Evolutionary conservation across 805 yeast species (phyloP).

Genomic region (Helenozyma baotianmanensis): DNA sequence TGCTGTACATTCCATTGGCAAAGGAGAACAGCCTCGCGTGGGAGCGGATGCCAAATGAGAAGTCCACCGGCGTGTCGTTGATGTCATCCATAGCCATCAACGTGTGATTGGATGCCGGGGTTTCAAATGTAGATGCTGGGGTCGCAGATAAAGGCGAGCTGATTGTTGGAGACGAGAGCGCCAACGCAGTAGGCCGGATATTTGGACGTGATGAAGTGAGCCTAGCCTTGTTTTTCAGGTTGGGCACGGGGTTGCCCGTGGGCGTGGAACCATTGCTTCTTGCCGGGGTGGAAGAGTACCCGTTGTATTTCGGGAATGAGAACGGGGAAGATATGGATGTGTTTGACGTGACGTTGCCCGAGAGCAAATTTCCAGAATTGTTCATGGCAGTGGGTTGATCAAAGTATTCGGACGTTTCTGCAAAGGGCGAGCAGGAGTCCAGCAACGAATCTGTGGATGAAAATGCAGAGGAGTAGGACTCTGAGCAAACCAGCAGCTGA

Average conservation of each 20-base stretch:
- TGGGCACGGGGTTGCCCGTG: neutral
- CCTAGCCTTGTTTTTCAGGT: slow-evolving; percentile 1
- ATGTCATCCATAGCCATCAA: slow-evolving; percentile 31
- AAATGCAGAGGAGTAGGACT: slow-evolving; percentile 18
- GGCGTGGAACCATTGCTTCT: too few relatives aligned
- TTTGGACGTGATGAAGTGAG: slow-evolving; percentile 7
- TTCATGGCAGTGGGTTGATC: slow-evolving; percentile 10
- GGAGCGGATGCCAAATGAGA: slow-evolving; percentile 20
- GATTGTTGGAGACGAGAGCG: slow-evolving; percentile 26
- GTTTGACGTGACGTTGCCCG: neutral
- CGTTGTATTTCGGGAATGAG: slow-evolving; percentile 3
- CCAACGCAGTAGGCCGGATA: slow-evolving; percentile 6
- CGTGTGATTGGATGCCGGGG: slow-evolving; percentile 14
- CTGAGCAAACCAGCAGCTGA: slow-evolving; percentile 26
- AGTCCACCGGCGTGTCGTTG: slow-evolving; percentile 37
- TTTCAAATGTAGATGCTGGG: slow-evolving; percentile 26
- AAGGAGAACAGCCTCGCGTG: neutral
- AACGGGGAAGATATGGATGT: neutral
- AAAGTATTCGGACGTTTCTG: slow-evolving; percentile 23
- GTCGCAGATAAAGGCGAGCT: slow-evolving; percentile 34
- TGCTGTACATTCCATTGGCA: slow-evolving; percentile 1
- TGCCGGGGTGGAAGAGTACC: too few relatives aligned
- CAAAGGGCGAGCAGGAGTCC: slow-evolving; percentile 22
- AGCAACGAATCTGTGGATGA: slow-evolving; percentile 28
- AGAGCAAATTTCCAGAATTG: slow-evolving; percentile 4